Conservation (phyloP, 2,329 filamentous ascomycete genomes). For the Chaetomium globosum region DNA sequence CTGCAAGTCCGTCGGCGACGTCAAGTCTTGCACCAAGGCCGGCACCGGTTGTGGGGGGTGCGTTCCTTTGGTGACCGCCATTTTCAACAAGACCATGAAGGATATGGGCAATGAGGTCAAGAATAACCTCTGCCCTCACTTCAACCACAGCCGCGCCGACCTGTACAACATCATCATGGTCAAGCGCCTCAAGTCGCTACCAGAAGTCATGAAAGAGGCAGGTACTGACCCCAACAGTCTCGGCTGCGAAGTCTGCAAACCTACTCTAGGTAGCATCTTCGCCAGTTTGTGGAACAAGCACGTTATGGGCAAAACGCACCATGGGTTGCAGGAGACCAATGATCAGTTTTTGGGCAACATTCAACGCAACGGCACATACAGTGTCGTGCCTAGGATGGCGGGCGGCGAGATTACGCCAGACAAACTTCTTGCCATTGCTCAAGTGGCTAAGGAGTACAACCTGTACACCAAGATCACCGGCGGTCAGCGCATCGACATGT, state of each 20-base stretch:
- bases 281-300: conserved; percentile 82
- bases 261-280: conserved; percentile 77
- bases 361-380: conserved; percentile 88
- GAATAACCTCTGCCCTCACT: conserved; percentile 84
- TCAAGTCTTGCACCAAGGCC: conserved; percentile 90
- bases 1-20: conserved; percentile 78
- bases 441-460: conserved; percentile 79
- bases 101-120: conserved; percentile 84
- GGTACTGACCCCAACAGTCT: conserved; percentile 72
- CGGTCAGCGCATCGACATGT: conserved; percentile 90
- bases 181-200: conserved; percentile 72
- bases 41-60: conserved; percentile 90
- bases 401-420: conserved; percentile 87
- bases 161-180: conserved; percentile 88
- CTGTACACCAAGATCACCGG: conserved; percentile 93
- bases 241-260: conserved; percentile 87
- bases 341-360: conserved; percentile 88
- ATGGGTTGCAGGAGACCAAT: conserved; percentile 87
- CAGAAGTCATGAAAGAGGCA: conserved; percentile 75
- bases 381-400: conserved; percentile 79
- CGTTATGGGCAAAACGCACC: conserved; percentile 67
- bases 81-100: conserved; percentile 87
- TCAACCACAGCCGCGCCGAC: conserved; percentile 79
- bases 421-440: conserved; percentile 79
- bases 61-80: conserved; percentile 82